Percentiles rank a stretch among this genome's conserved stretches.
Conservation (phyloP, 108 stramenopile species). For the Nitzschia putrida region DNA sequence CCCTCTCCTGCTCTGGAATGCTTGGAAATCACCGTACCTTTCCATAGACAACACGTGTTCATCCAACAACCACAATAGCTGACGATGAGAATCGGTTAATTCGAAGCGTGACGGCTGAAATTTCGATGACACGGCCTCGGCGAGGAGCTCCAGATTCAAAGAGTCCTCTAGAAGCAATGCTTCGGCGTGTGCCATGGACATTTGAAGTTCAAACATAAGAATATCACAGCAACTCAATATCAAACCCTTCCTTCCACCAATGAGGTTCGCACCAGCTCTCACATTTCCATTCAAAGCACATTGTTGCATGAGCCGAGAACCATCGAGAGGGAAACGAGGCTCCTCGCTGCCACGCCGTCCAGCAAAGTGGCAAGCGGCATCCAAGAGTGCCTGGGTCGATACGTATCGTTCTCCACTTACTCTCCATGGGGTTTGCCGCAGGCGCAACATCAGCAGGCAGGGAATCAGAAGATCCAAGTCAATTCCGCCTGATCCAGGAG, state of each 20-base stretch:
- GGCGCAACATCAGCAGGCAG: conserved; percentile 55
- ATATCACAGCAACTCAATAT: conserved; percentile 70
- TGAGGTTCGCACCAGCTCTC: conserved; percentile 68
- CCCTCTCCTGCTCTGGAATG: conserved; percentile 40
- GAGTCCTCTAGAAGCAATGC: conserved; percentile 43
- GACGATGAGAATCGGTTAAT: conserved; percentile 52
- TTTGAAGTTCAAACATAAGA: conserved; percentile 44
- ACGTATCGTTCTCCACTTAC: conserved; percentile 16
- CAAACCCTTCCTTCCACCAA: conserved; percentile 77
- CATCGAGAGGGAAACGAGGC: conserved; percentile 61
- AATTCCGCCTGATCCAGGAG: conserved; percentile 45
- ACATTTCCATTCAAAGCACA: conserved; percentile 67
- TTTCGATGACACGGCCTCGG: conserved; percentile 9
- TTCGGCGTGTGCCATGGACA: conserved; percentile 73
- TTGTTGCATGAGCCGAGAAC: conserved; percentile 56
- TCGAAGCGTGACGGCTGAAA: conserved; percentile 26
- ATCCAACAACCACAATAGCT: conserved; percentile 64
- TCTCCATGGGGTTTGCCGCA: conserved; percentile 47
- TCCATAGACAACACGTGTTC: conserved; percentile 62
- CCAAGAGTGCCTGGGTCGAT: conserved; percentile 64
- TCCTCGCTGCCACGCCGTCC: conserved; percentile 48
- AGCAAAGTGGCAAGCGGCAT: conserved; percentile 72
- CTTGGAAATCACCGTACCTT: conserved; percentile 74
- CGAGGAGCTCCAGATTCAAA: conserved; percentile 3
- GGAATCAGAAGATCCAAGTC: conserved; percentile 81